Base-by-base conservation (phyloP, 352 stramenopile genomes). In the Thraustotheca clavata region DNA sequence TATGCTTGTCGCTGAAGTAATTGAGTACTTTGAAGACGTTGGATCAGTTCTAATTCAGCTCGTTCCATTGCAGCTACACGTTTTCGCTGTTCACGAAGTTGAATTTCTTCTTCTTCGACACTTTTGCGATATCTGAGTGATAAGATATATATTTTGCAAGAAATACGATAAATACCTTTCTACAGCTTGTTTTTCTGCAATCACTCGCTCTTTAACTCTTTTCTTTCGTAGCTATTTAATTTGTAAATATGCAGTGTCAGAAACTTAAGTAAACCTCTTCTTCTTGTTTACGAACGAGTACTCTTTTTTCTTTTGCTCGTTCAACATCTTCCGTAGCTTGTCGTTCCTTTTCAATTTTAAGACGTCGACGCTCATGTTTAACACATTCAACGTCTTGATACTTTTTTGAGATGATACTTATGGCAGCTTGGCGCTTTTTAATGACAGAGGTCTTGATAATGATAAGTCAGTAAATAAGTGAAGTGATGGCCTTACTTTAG, bases 341-440 rank as follows among this genome's bases (percentile, higher is more conserved):
- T 36, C 73, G 73, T 54, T 86, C 76, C 7, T 79, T 79, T 59
- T 87, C 76, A 8, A 72, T 74, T 52, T 88, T 81, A 33, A 89
- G 71, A 6, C 78, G 72, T 27, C 79, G 77, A 29, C 76, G 82
- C 65, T 89, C 80, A 18, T 39, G 76, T 61, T 89, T 88, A n/a
- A 89, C 77, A 36, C 80, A 73, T 50, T 88, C 80, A 1, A 89
- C 80, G 57, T 89, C 80, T 59, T 89, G 78, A 54, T 82, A 88
- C 35, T 87, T 87, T 54, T 83, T 85, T 4, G 80, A 86, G 41
- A 89, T 87, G 39, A 85, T 68, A 49, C 83, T 78, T 59, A 89
- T 87, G 29, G 79, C 77, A 1, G 78, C 78, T 46, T 88, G 78
- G 31, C 82, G 82, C 67, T 89, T 89, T 62, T 85, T 84, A 61